Base-by-base conservation (phyloP, 345 rosid genomes). In the Odontarrhena argentea region DNA sequence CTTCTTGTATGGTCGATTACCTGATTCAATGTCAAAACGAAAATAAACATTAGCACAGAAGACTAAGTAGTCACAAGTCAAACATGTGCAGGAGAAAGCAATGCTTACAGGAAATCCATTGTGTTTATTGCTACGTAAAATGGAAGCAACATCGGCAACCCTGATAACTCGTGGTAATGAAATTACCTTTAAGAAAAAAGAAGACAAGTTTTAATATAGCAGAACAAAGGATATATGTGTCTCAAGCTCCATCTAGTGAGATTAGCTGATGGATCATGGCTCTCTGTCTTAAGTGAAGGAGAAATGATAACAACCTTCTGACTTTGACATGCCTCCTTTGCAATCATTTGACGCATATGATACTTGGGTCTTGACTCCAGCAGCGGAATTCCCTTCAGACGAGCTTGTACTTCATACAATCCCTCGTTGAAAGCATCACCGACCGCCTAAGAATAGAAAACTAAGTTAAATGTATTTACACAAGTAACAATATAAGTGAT, bases 341-440 rank as follows among this genome's bases (percentile, higher is more conserved):
- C 97, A 2, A 81, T 79, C 85, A 80, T 80, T 62, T 71, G 82
- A 73, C 97, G 85, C 96, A 91, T 83, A 74, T 79, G 78, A 48
- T 88, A 80, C 76, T 88, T 88, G 13, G 99, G 99, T 78, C 82
- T 86, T 25, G 97, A 87, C 71, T 94, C 99, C 70, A 94, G 80
- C 43, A 91, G 83, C 2, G 99, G 96, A 75, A 94, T 86, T 70
- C 89, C 88, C 81, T 79, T 84, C 68, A 91, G 68, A 42, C 73
- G 83, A 30, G 95, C 95, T 79, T 91, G 97, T 67, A 82, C 93
- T 78, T 94, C 99, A 71, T 91, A 91, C 34, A 94, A 56, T 60
- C 99, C 97, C 78, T 91, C 97, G 75, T 88, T 94, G 75, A 94
- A 94, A 69, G 88, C 96, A 86, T 94, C 99, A 55, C 99, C 99